Evolutionary conservation across 1,284 basidiomycete genomes (phyloP), one percentile per base, ranked within the genome.

Genomic region (Cryptococcus sp.): DNA sequence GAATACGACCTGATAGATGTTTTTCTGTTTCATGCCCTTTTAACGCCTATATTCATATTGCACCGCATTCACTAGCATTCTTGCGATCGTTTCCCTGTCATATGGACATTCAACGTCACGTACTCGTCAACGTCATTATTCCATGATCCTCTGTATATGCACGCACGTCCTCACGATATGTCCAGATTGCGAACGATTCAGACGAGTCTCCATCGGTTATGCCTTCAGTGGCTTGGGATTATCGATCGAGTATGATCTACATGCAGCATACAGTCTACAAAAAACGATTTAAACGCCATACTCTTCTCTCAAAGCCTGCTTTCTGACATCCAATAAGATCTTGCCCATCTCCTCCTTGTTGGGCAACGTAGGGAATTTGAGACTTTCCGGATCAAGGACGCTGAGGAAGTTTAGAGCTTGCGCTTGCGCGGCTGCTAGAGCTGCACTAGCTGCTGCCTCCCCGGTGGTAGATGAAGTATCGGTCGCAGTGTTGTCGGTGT

Each of bases 251-350:
- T 44, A 20, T 46, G 19, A 17, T 17, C 46, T n/a, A n/a, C 16
- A 11, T 22, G 29, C 22, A 52, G 23, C 50, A 22, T 25, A 6
- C 11, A 45, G 41, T n/a, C 46, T 51, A 74, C 29, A 78, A 7
- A 34, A 34, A 34, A 13, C 13, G 8, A 4, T 34, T 10, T 34
- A 34, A 4, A 34, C 75, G 13, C 76, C 79, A 73, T 89, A 89
- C 79, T 95, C 91, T 63, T 91, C 88, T 56, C 93, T 84, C 51
- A 96, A 76, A 17, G 88, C 87, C 75, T 86, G 83, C 80, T 96
- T 96, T 72, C 89, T 82, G 64, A 92, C 80, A 41, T 83, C 84
- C 55, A 97, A 82, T 54, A 97, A 75, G 22, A 89, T 84, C 34
- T 79, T 77, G 72, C 93, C 91, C 85, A 93, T 88, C 78, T 94